Percentiles rank a stretch among this genome's conserved stretches.
Conservation (phyloP, 176 grass and related monocot species). For the Rhynchospora breviuscula region DNA sequence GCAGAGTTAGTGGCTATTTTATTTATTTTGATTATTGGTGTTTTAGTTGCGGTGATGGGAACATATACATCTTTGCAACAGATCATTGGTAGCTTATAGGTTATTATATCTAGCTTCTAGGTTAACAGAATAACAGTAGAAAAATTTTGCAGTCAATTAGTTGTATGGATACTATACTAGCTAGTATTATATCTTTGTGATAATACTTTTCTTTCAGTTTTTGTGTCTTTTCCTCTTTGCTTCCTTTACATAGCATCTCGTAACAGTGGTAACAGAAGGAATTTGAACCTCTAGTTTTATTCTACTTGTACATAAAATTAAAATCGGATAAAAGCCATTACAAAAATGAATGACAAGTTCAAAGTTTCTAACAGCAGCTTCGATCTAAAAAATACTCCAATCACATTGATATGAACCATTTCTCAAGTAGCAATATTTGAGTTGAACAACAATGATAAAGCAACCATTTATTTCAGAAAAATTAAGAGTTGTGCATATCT, state of each 20-base stretch:
- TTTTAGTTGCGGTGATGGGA: constrained; percentile 30
- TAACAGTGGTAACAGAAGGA: background rate
- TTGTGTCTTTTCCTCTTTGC: background rate
- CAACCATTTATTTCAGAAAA: too few species aligned
- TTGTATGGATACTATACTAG: background rate
- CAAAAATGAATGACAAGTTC: background rate
- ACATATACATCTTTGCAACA: constrained; percentile 46
- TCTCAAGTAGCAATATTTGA: too few species aligned
- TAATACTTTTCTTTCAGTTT: background rate
- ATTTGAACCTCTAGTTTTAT: background rate
- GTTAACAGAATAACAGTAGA: background rate
- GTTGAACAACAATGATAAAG: too few species aligned
- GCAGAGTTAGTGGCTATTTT: constrained; percentile 29
- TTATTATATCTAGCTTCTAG: background rate
- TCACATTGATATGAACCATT: background rate
- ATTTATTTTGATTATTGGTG: constrained; percentile 34
- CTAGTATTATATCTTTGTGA: background rate
- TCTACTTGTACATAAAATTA: background rate
- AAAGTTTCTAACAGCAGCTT: background rate
- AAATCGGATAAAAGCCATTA: background rate
- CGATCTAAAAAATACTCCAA: background rate
- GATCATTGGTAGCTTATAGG: constrained; percentile 36
- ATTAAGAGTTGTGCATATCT: background rate
- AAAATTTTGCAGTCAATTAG: background rate
- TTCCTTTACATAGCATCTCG: background rate